Evolutionary conservation across 2,329 filamentous ascomycete species (phyloP).

Genomic region (Calonectria henricotiae): DNA sequence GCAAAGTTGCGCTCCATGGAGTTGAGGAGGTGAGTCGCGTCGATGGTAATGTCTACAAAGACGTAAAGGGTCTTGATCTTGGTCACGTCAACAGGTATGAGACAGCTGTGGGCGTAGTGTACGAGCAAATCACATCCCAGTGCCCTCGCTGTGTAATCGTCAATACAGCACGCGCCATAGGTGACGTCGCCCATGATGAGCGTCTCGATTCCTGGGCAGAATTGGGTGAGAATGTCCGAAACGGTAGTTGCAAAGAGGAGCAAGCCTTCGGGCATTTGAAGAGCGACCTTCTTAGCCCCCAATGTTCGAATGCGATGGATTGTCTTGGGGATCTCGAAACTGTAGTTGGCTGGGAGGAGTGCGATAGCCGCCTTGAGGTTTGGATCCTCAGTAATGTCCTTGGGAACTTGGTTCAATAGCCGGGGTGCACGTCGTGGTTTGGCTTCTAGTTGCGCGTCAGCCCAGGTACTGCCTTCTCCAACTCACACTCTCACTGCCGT

Average conservation of each 20-base stretch:
- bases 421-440: slow-evolving; percentile 82
- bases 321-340: slow-evolving; percentile 98
- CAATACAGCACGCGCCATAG: slow-evolving; percentile 98
- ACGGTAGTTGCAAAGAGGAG: slow-evolving; percentile 97
- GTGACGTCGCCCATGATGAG: slow-evolving; percentile 99
- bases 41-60: slow-evolving; percentile 98
- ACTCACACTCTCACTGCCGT: slow-evolving; percentile 16
- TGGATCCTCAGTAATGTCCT: slow-evolving; percentile 87
- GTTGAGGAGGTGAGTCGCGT: slow-evolving; percentile 87
- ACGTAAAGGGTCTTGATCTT: slow-evolving; percentile 98
- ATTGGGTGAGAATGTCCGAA: slow-evolving; percentile 94
- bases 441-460: slow-evolving; percentile 69
- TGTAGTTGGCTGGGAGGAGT: slow-evolving; percentile 95
- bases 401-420: slow-evolving; percentile 91
- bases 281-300: slow-evolving; percentile 85
- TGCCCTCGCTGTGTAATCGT: slow-evolving; percentile 96
- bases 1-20: slow-evolving; percentile 92
- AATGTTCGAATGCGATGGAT: slow-evolving; percentile 92
- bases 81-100: slow-evolving; percentile 96
- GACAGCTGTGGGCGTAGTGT: slow-evolving; percentile 96
- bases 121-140: slow-evolving; percentile 95
- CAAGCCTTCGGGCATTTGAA: slow-evolving; percentile 98
- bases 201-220: slow-evolving; percentile 92
- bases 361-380: slow-evolving; percentile 90
- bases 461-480: slow-evolving; percentile 3